Base-by-base conservation (phyloP, 371 early-diverging fungal species). In the Mucor circinelloides region DNA sequence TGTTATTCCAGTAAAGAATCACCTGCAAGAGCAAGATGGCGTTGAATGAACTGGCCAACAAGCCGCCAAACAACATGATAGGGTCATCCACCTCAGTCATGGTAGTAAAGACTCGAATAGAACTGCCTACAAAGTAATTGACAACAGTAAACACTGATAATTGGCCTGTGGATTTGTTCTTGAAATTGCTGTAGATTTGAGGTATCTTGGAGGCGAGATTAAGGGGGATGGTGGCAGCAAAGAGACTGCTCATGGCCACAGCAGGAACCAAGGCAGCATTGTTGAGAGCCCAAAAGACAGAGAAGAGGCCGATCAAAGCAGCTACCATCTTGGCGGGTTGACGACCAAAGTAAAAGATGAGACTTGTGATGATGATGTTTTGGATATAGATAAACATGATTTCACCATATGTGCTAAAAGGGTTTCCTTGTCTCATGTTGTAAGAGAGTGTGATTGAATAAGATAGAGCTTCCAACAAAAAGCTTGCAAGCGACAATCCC, bases 321-420 rank as follows among this genome's bases (percentile, higher is more conserved):
- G 82, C 59, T 4, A 84, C 59, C 63, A 89, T 73, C 25, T 34
- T 31, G 3, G 61, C 46, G 25, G 54, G 25, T 31, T 70, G 78
- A 13, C 88, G 80, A 15, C 74, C 65, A 79, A 92, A 93, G 59
- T 72, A 64, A 30, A 87, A 77, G 62, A 96, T 92, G 60, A 95
- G 81, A n/a, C 87, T 66, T 40, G 91, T 74, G 71, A 97, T 93
- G 21, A 89, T 64, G 44, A 91, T 63, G 76, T 97, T 95, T 77
- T 96, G 95, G 10, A 88, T 64, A 8, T 87, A 85, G 59, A 97
- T 89, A 60, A 91, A 92, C 72, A 89, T 69, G 46, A 87, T 85
- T 80, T 96, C 96, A 59, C 96, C 96, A 77, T 89, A 98, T 8
- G 97, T 96, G 36, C 91, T 91, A 67, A 96, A 94, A 25, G 97